phyloP scores from a whole-genome alignment of 176 grass and related monocot genomes.

The Carex littledalei region DNA sequence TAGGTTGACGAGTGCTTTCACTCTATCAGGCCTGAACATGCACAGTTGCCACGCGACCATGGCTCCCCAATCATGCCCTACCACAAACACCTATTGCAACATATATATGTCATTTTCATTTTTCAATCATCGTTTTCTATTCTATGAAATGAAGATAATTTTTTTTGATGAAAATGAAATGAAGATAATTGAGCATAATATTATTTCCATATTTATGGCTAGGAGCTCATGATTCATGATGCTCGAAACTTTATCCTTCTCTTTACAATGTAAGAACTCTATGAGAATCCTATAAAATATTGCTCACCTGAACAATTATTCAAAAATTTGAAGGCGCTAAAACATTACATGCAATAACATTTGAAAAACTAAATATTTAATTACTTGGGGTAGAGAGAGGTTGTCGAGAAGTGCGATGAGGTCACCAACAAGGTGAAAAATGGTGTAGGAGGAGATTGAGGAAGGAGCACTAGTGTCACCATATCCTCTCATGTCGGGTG shows the following conservation, averaged over 20 bases:
- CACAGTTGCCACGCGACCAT: no score
- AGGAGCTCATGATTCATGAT: no score
- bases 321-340: no score
- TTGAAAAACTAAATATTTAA: neutral
- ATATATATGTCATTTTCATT: neutral
- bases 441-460: conserved; percentile 43
- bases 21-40: no score
- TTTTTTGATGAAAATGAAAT: no score
- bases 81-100: neutral
- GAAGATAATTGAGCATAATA: neutral
- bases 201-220: neutral
- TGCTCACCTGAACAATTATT: no score
- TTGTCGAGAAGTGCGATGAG: conserved; percentile 69
- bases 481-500: conserved; percentile 73
- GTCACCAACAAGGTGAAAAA: conserved; percentile 78
- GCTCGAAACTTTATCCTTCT: no score
- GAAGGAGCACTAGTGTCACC: conserved; percentile 58
- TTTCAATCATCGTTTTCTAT: neutral
- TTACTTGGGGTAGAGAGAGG: conserved; percentile 43
- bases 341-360: no score
- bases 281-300: no score
- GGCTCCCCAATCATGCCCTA: no score
- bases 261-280: no score
- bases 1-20: no score
- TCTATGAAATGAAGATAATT: neutral